Evolutionary conservation across 306 rosid genomes (phyloP).

Genomic region (Vigna reflexopilosa): DNA sequence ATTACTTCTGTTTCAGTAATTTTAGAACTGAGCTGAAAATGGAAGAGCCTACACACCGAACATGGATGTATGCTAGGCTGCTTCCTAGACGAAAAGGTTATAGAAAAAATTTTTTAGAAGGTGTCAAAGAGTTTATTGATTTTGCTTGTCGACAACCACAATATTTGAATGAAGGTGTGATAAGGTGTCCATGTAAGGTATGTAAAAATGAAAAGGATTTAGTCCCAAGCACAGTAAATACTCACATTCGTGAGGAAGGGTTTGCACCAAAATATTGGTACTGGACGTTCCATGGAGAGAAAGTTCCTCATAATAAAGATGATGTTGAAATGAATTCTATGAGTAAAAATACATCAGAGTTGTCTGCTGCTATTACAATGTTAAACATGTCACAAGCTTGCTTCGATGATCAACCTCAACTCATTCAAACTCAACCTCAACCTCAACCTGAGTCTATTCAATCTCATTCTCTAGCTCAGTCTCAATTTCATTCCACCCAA

Average conservation of each 20-base stretch:
- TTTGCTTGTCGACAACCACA: constrained; percentile 30
- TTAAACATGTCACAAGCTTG: neutral
- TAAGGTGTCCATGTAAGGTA: constrained; percentile 21
- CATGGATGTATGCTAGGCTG: constrained; percentile 38
- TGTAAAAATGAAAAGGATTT: constrained; percentile 26
- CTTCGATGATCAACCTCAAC: neutral
- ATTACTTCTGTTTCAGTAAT: neutral
- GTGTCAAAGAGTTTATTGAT: constrained; percentile 29
- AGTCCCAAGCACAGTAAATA: constrained; percentile 8
- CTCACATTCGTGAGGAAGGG: constrained; percentile 17
- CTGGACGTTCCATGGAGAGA: constrained; percentile 19
- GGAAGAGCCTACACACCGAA: constrained; percentile 29
- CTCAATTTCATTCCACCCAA: neutral
- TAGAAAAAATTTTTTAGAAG: constrained; percentile 6
- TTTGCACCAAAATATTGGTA: constrained; percentile 27
- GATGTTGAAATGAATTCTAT: neutral
- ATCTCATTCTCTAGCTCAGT: neutral
- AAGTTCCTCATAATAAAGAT: neutral
- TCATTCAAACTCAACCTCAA: neutral
- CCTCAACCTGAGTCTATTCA: neutral
- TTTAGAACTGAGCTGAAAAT: neutral
- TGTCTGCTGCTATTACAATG: neutral
- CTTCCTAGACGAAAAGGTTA: constrained; percentile 20
- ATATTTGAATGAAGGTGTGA: constrained; percentile 5
- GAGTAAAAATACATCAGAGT: constrained; percentile 1